Evolutionary conservation across 2,329 filamentous ascomycete species (phyloP), one percentile per base, ranked within the genome.

Genomic region (Coleophoma eucalyptorum): DNA sequence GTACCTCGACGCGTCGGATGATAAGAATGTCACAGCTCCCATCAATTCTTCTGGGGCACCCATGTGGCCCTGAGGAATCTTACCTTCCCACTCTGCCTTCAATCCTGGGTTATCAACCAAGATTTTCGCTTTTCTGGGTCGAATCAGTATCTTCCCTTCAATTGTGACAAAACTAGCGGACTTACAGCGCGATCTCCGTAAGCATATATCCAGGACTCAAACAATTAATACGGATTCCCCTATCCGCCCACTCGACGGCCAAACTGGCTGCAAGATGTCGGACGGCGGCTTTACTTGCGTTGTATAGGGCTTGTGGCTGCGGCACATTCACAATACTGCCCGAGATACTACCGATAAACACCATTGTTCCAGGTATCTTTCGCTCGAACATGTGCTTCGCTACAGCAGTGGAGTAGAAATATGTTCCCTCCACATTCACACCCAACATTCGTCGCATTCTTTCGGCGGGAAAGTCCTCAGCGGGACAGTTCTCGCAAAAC

Each of bases 151-250:
- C 50, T 58, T 53, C 40, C 12, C 16, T 20, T n/a, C 43, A 31
- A 18, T 15, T 32, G 10, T 16, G 19, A 12, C 12, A 6, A 16
- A 15, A 19, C 12, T 15, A 8, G 2, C 2, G 6, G 6, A 72
- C 86, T 80, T 76, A 91, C 87, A 96, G 72, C 50, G 90, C 87
- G 31, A 44, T 44, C 42, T 44, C 42, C 15, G 91, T 96, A 58
- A 95, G 74, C 92, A 96, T 96, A 72, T 96, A 96, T 35, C 92
- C 92, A 0, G 92, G 92, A 21, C 86, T 90, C 67, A 97, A 92
- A 70, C 89, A 93, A 74, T 97, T 97, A 60, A 97, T 91, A 31
- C 92, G 83, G 65, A 96, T 96, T 59, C 86, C 85, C 19, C 86
- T 82, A 56, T 84, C 78, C 0, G 91, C 90, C 92, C 92, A 96